Evolutionary conservation across 495 filamentous ascomycete species (phyloP).

Genomic region (Aspergillus egyptiacus): DNA sequence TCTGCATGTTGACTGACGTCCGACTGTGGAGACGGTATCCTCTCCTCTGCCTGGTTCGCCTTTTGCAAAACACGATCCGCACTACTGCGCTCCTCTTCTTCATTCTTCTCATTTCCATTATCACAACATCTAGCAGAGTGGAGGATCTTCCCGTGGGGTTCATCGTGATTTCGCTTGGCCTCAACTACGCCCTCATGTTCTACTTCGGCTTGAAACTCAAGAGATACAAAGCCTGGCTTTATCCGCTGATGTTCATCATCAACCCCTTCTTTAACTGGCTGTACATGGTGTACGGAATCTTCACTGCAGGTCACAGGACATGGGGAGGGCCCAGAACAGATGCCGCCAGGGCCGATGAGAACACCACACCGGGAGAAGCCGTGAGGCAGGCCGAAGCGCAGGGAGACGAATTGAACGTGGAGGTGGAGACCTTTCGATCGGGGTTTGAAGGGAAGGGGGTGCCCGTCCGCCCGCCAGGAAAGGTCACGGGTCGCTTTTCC

Average conservation of each 20-base stretch:
- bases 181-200: conserved; percentile 95
- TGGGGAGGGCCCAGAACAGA: conserved; percentile 96
- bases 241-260: conserved; percentile 90
- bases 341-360: conserved; percentile 72
- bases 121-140: conserved; percentile 75
- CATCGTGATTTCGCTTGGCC: conserved; percentile 87
- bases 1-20: conserved; percentile 95
- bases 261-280: conserved; percentile 99
- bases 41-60: conserved; percentile 78
- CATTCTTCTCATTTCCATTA: conserved; percentile 83
- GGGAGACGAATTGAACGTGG: conserved; percentile 88
- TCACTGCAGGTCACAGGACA: conserved; percentile 90
- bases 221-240: conserved; percentile 89
- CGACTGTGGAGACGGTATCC: conserved; percentile 90
- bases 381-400: conserved; percentile 71
- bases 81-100: conserved; percentile 95
- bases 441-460: conserved; percentile 53
- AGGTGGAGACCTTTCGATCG: conserved; percentile 82
- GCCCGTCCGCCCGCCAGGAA: conserved; percentile 65
- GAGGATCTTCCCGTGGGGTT: conserved; percentile 84
- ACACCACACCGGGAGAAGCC: conserved; percentile 76
- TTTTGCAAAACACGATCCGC: conserved; percentile 95
- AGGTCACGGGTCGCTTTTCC: conserved; percentile 58
- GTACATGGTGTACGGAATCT: conserved; percentile 86
- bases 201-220: conserved; percentile 87